Percentiles rank a stretch among this genome's conserved stretches.
Conservation (phyloP, 345 rosid species). For the Chamaenerion angustifolium region DNA sequence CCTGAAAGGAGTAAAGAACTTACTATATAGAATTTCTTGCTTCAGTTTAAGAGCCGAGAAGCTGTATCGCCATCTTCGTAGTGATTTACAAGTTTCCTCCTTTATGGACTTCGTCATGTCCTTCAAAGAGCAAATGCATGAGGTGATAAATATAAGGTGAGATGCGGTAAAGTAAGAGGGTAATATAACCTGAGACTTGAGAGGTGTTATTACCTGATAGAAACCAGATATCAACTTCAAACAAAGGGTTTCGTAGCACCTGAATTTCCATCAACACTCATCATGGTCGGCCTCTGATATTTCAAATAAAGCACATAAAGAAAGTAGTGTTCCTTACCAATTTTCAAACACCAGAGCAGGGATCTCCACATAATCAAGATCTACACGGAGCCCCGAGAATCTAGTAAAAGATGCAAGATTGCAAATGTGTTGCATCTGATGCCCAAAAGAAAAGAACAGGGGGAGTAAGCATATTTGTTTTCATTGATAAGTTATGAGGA, state of each 20-base stretch:
- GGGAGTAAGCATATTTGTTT: neutral
- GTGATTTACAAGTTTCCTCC: conserved; percentile 64
- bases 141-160: too few species aligned
- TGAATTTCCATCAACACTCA: conserved; percentile 20
- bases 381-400: conserved; percentile 76
- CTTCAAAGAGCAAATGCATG: conserved; percentile 19
- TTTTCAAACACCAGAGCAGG: conserved; percentile 74
- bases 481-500: too few species aligned
- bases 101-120: conserved; percentile 76
- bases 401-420: conserved; percentile 78
- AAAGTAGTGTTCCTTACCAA: conserved; percentile 28
- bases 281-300: conserved; percentile 4
- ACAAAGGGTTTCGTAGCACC: conserved; percentile 86
- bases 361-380: conserved; percentile 88
- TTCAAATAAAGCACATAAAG: conserved; percentile 4
- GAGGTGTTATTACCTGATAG: conserved; percentile 53
- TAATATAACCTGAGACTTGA: conserved; percentile 2
- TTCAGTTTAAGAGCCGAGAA: conserved; percentile 80
- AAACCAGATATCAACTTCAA: conserved; percentile 90
- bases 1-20: conserved; percentile 15
- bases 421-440: conserved; percentile 83
- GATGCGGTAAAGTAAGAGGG: neutral
- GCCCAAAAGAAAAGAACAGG: conserved; percentile 2
- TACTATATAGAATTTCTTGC: conserved; percentile 88
- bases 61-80: conserved; percentile 68